A percentile compares a stretch with the other conserved stretches of the same genome.
phyloP scores from a whole-genome alignment of 1,284 basidiomycete genomes.

The Boletus semigastroideus region DNA sequence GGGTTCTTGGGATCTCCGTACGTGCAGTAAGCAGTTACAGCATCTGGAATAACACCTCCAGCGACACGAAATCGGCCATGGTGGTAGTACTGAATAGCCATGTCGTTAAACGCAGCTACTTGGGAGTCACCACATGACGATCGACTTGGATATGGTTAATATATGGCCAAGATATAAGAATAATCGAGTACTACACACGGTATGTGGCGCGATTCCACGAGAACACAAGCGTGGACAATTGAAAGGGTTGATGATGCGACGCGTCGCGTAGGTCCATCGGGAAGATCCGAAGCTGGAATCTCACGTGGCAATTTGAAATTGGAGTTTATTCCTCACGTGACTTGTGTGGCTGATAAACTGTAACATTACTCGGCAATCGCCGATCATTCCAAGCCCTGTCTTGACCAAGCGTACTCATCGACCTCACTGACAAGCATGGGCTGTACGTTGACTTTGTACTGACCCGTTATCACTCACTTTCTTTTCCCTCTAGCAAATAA shows the following conservation, averaged over 20 bases:
- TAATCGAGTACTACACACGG: neutral
- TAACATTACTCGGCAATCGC: constrained; percentile 32
- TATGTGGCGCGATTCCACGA: constrained; percentile 9
- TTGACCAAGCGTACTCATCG: constrained; percentile 30
- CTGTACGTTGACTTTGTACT: constrained; percentile 55
- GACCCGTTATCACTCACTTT: constrained; percentile 11
- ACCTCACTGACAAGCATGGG: constrained; percentile 70
- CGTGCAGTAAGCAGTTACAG: constrained; percentile 40
- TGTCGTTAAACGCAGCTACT: constrained; percentile 10
- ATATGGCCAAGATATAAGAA: constrained; percentile 3
- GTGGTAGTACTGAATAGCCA: constrained; percentile 37
- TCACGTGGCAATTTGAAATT: neutral
- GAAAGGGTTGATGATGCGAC: neutral
- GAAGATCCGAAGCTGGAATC: neutral
- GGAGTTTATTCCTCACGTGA: neutral
- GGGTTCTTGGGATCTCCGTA: constrained; percentile 38
- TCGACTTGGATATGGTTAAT: constrained; percentile 7
- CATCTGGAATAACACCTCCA: constrained; percentile 39
- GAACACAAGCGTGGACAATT: neutral
- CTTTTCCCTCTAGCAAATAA: constrained; percentile 72
- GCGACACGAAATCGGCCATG: constrained; percentile 38
- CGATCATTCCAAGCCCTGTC: constrained; percentile 8
- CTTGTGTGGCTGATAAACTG: constrained; percentile 38
- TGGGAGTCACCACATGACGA: neutral
- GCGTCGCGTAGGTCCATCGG: too few relatives aligned